Conservation (phyloP, 208 protist species). For the Crithidia expoeki region DNA sequence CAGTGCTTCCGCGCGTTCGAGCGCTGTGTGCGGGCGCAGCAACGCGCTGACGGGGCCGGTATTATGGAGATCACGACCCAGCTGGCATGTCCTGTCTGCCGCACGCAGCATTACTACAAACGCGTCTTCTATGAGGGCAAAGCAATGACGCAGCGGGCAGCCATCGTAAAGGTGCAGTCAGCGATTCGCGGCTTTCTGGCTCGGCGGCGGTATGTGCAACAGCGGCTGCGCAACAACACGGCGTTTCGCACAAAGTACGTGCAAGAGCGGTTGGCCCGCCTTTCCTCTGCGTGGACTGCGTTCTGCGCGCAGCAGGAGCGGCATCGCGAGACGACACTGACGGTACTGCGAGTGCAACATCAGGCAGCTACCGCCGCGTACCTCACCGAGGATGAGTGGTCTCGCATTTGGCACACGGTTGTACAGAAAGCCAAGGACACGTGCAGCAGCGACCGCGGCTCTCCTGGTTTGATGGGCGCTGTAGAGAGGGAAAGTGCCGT, state of each 20-base stretch:
- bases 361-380: slow-evolving; percentile 61
- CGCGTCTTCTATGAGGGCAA: slow-evolving; percentile 80
- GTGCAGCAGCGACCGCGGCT: neutral
- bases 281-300: slow-evolving; percentile 62
- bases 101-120: slow-evolving; percentile 83
- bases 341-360: slow-evolving; percentile 43
- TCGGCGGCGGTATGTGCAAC: slow-evolving; percentile 55
- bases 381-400: slow-evolving; percentile 62
- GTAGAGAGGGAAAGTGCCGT: neutral
- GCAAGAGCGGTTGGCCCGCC: slow-evolving; percentile 49
- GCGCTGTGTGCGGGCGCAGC: slow-evolving; percentile 57
- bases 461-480: neutral
- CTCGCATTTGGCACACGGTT: slow-evolving; percentile 24
- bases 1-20: slow-evolving; percentile 88
- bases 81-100: slow-evolving; percentile 83
- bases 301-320: slow-evolving; percentile 52
- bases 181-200: slow-evolving; percentile 66
- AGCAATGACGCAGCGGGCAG: slow-evolving; percentile 78
- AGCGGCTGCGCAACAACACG: slow-evolving; percentile 53
- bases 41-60: slow-evolving; percentile 40
- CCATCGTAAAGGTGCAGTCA: slow-evolving; percentile 77
- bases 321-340: slow-evolving; percentile 41
- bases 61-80: slow-evolving; percentile 30
- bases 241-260: slow-evolving; percentile 71
- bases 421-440: neutral